A percentile compares a stretch with the other conserved stretches of the same genome.
These are phyloP conservation scores for Cinchona pubescens DNA, from an alignment of 257 asterid species.

Conservation along the genomic window DNA sequence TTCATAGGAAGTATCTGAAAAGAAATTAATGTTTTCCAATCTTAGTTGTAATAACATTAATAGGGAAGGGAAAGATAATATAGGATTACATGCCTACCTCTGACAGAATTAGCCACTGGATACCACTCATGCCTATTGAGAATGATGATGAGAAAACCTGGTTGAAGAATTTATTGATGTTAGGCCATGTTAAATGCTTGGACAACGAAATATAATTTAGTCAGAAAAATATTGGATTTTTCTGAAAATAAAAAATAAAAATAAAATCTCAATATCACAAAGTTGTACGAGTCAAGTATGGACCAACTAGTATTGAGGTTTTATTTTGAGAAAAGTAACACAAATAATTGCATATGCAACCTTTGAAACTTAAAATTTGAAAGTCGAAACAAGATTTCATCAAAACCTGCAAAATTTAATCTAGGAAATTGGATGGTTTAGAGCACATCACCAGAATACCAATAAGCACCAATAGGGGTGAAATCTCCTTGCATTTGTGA, in stretches of 20 bases:
- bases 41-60: background rate
- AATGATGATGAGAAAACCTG: background rate
- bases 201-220: no score
- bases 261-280: background rate
- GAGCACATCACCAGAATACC: background rate
- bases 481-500: background rate
- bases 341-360: background rate
- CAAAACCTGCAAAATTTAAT: background rate
- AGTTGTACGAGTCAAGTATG: background rate
- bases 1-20: constrained; percentile 67
- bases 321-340: background rate
- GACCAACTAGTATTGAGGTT: background rate
- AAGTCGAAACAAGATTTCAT: background rate
- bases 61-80: background rate
- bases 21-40: background rate
- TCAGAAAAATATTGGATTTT: no score
- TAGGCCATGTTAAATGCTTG: background rate
- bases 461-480: background rate
- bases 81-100: background rate
- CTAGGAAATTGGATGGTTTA: background rate
- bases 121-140: background rate
- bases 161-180: background rate
- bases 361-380: no score
- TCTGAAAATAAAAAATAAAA: no score
- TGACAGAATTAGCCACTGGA: background rate